Conservation (phyloP, 208 protist species). For the Wallacemonas sp. region DNA sequence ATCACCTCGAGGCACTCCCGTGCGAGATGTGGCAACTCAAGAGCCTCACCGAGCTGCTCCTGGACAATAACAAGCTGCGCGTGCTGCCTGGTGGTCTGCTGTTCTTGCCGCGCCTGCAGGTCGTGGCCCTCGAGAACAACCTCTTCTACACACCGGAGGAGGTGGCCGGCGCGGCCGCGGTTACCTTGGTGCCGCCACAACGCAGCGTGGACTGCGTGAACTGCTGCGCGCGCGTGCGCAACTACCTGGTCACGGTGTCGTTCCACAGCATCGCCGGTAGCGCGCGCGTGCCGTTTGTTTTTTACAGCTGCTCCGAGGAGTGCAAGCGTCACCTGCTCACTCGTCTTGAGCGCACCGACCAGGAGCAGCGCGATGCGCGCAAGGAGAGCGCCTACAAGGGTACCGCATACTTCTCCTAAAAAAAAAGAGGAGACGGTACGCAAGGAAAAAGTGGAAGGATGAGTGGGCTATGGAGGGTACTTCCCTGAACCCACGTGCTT, state of each 20-base stretch:
- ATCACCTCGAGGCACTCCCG: constrained; percentile 52
- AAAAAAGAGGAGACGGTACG: too few relatives aligned
- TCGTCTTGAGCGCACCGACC: constrained; percentile 47
- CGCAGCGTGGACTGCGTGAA: constrained; percentile 71
- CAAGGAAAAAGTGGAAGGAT: too few relatives aligned
- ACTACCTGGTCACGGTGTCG: constrained; percentile 57
- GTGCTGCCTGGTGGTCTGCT: constrained; percentile 76
- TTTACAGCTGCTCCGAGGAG: constrained; percentile 64
- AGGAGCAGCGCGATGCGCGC: constrained; percentile 40
- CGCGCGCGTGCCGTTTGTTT: constrained; percentile 60
- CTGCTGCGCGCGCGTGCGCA: constrained; percentile 61
- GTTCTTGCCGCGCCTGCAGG: constrained; percentile 63
- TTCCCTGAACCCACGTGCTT: too few relatives aligned
- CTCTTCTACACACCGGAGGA: constrained; percentile 43
- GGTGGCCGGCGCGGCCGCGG: constrained; percentile 46
- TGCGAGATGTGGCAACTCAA: constrained; percentile 76
- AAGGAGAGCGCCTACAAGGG: neutral
- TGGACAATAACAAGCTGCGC: constrained; percentile 60
- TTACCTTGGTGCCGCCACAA: constrained; percentile 48
- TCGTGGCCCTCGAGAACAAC: constrained; percentile 78
- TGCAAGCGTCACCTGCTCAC: constrained; percentile 53
- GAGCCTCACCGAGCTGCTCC: constrained; percentile 62
- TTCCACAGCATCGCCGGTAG: constrained; percentile 54
- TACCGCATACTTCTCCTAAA: constrained; percentile 9
- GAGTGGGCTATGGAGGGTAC: too few relatives aligned